A percentile compares a stretch with the other conserved stretches of the same genome.
phyloP scores from a whole-genome alignment of 441 rosid genomes.

The Croton laevigatus region DNA sequence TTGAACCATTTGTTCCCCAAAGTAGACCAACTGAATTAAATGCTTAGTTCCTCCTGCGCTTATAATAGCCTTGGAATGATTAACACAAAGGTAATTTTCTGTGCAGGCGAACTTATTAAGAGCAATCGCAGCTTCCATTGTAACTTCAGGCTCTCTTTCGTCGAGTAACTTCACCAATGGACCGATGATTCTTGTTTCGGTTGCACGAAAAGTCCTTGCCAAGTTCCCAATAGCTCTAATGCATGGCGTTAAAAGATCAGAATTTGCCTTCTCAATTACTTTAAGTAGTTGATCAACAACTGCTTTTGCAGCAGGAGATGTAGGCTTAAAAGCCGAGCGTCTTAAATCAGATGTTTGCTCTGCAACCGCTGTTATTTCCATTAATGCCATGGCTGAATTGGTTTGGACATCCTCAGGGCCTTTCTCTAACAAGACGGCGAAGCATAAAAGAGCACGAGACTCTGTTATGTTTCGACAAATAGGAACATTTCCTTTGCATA shows the following conservation, averaged over 20 bases:
- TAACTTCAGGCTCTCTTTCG: slow-evolving; percentile 60
- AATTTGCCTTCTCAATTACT: slow-evolving; percentile 58
- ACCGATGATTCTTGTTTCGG: slow-evolving; percentile 66
- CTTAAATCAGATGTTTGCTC: slow-evolving; percentile 71
- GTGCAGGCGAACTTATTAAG: slow-evolving; percentile 65
- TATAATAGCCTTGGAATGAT: slow-evolving; percentile 74
- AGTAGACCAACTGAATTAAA: slow-evolving; percentile 69
- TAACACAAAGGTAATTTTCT: slow-evolving; percentile 63
- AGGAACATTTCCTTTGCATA: slow-evolving; percentile 57
- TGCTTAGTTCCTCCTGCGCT: slow-evolving; percentile 69
- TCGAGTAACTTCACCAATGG: slow-evolving; percentile 75
- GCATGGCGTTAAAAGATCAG: slow-evolving; percentile 68
- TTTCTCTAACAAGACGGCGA: slow-evolving; percentile 67
- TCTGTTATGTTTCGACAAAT: slow-evolving; percentile 84
- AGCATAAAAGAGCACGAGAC: slow-evolving; percentile 84
- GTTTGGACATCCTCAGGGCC: slow-evolving; percentile 61
- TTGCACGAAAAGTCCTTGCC: slow-evolving; percentile 78
- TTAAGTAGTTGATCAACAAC: slow-evolving; percentile 69
- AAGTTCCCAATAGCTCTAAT: slow-evolving; percentile 69
- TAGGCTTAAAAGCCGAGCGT: slow-evolving; percentile 83
- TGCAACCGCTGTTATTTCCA: slow-evolving; percentile 86
- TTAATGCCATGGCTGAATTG: slow-evolving; percentile 87
- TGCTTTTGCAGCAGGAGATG: slow-evolving; percentile 69
- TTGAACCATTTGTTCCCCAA: slow-evolving; percentile 66
- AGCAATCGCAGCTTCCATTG: slow-evolving; percentile 60